Percentiles rank a stretch among this genome's conserved stretches.
Conservation (phyloP, 768 basidiomycete genomes). For the Mycena galericulata region DNA sequence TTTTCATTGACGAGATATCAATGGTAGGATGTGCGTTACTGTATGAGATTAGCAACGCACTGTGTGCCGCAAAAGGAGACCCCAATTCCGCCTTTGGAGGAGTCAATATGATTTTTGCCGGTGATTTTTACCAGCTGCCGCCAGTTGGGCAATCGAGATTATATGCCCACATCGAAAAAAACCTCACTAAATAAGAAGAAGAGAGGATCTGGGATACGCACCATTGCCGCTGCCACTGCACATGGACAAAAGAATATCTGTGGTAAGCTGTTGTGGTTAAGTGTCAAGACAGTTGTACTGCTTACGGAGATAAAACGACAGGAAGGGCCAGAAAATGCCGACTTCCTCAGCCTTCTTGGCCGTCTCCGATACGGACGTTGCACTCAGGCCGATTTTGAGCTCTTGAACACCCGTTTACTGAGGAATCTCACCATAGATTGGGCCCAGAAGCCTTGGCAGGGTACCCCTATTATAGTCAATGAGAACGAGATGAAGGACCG, state of each 20-base stretch:
- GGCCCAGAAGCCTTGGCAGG: constrained; percentile 9
- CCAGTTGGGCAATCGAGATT: constrained; percentile 44
- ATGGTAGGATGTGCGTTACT: too few species aligned
- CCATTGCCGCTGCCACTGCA: background rate
- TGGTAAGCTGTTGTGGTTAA: constrained; percentile 28
- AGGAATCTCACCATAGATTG: background rate
- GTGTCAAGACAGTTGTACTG: too few species aligned
- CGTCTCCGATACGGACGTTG: constrained; percentile 26
- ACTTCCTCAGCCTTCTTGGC: constrained; percentile 1
- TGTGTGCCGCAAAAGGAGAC: too few species aligned
- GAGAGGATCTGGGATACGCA: background rate
- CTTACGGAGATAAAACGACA: constrained; percentile 12
- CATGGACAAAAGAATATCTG: background rate
- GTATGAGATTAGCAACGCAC: too few species aligned
- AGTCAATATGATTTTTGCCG: constrained; percentile 56
- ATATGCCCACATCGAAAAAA: background rate
- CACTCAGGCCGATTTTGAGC: constrained; percentile 28
- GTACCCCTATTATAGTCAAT: background rate
- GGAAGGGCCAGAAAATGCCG: constrained; percentile 3
- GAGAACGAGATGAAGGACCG: constrained; percentile 3
- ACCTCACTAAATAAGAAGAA: constrained; percentile 2
- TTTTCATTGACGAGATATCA: too few species aligned
- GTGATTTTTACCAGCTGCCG: constrained; percentile 57
- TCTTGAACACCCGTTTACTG: constrained; percentile 27
- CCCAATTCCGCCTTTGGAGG: too few species aligned